Evolutionary conservation across 345 rosid species (phyloP), one percentile per base, ranked within the genome.

Genomic region (Moricandia moricandioides): DNA sequence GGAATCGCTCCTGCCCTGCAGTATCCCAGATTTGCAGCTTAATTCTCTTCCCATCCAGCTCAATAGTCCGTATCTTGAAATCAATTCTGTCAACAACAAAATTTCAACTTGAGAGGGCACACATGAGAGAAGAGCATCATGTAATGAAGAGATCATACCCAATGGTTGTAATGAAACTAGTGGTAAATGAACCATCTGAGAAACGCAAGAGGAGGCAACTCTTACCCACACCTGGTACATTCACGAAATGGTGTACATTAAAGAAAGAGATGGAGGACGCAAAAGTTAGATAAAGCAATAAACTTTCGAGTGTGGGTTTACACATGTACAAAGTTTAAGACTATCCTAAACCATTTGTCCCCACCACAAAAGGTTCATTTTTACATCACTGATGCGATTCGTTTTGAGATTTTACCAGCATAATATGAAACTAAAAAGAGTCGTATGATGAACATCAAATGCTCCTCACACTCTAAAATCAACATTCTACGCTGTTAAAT

Each of bases 21-120:
- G 80, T 94, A 71, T 91, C 98, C 98, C 98, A 94, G 16, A 94
- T 94, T 82, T 94, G 98, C 70, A 91, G 82, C 82, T 94, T 94
- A 82, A 94, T 91, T 75, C 97, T 80, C 82, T 94, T 94, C 17
- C 93, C 95, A 86, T 94, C 98, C 27, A 94, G 91, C 82, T 94
- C 98, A 71, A 91, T 86, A 52, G 98, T 94, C 79, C 97, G 78
- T 80, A 94, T 94, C 96, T 94, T 94, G 72, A 94, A 94, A 77
- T 94, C 97, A 78, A 94, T 94, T 5, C 97, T 94, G 87, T 77
- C 29, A 69, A 39, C 52, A 45, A n/a, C 52, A 45, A 45, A 29
- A 43, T 7, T 29, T n/a, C 47, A 77, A 8, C 40, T 35, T 35
- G 40, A 8, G 35, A 33, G 35, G 35, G 7, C 7, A 17, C 14